Evolutionary conservation across 768 basidiomycete genomes (phyloP).

Genomic region (Leccinum boreale): DNA sequence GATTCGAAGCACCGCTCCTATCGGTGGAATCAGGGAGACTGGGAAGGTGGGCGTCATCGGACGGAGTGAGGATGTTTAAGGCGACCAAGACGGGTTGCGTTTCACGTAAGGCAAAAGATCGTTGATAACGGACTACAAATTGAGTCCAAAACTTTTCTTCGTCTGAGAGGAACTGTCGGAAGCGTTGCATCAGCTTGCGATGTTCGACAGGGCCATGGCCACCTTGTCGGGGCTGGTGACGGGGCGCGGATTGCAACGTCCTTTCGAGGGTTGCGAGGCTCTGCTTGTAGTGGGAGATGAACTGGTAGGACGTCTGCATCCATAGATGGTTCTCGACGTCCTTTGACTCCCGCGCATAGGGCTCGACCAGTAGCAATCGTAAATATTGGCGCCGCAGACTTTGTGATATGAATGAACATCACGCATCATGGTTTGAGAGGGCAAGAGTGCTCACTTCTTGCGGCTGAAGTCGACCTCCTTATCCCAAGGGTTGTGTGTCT

Average conservation of each 20-base stretch:
- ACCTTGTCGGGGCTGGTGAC: constrained; percentile 36
- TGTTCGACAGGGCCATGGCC: constrained; percentile 71
- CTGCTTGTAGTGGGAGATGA: constrained; percentile 82
- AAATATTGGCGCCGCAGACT: constrained; percentile 74
- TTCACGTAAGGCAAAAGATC: constrained; percentile 67
- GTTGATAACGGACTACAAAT: constrained; percentile 70
- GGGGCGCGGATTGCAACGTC: constrained; percentile 40
- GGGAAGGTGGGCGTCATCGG: constrained; percentile 34
- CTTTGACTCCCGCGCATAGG: constrained; percentile 68
- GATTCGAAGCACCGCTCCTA: constrained; percentile 20
- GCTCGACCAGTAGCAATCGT: constrained; percentile 63
- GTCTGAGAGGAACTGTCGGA: constrained; percentile 83
- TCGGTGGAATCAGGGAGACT: constrained; percentile 20
- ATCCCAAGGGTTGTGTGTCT: constrained; percentile 74
- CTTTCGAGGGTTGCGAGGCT: constrained; percentile 67
- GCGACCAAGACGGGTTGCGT: constrained; percentile 53
- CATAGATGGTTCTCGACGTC: constrained; percentile 83
- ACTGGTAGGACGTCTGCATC: constrained; percentile 88
- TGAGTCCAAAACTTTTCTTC: constrained; percentile 93
- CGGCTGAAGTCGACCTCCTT: constrained; percentile 84
- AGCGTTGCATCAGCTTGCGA: constrained; percentile 82
- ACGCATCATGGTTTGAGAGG: constrained; percentile 5
- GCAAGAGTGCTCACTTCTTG: constrained; percentile 61
- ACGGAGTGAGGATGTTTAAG: constrained; percentile 50
- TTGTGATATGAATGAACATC: constrained; percentile 2